Evolutionary conservation across 768 basidiomycete species (phyloP), one percentile per base, ranked within the genome.

Genomic region (Leccinum rimulosum): DNA sequence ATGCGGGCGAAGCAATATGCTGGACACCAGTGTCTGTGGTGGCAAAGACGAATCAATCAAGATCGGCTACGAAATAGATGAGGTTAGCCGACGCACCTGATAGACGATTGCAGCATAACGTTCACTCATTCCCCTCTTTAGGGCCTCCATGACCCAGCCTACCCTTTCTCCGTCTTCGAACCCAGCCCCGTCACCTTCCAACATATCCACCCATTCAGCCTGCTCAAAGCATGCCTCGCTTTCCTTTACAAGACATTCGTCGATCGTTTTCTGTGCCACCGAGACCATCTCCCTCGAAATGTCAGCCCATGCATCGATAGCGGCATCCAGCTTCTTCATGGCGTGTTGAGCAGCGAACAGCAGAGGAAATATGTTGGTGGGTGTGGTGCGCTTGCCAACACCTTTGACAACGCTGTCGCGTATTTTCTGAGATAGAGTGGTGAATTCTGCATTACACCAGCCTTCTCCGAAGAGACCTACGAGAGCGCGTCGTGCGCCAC

Each of bases 401-500:
- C 89, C 90, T 58, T 85, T 85, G n/a, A 95, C 74, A 8, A 95
- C 75, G 14, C 75, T 76, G 25, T 89, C 85, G 40, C 89, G 82
- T 19, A 84, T 79, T 62, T 87, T 86, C 57, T 79, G 80, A 3
- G 86, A 79, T 2, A 96, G 78, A 0, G 75, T 72, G 0, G 90
- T 90, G 65, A 98, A 91, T 56, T 97, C 94, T 38, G 82, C 71
- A 0, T 84, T 88, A 71, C 85, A 88, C 95, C 95, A 97, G 3
- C 90, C 89, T 62, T 93, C 90, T 5, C 93, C 93, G 67, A 92
- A 98, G 31, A 92, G 80, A 0, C 87, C 86, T 0, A 95, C 87
- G 7, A 98, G 77, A 12, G 89, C 91, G 6, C 87, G 79, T 12
- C 90, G 79, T 0, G 90, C 86, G 0, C 87, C 87, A 5, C 85